Evolutionary conservation across 179 eudicot species (phyloP), one percentile per base, ranked within the genome.

Genomic region (Dionaea muscipula): DNA sequence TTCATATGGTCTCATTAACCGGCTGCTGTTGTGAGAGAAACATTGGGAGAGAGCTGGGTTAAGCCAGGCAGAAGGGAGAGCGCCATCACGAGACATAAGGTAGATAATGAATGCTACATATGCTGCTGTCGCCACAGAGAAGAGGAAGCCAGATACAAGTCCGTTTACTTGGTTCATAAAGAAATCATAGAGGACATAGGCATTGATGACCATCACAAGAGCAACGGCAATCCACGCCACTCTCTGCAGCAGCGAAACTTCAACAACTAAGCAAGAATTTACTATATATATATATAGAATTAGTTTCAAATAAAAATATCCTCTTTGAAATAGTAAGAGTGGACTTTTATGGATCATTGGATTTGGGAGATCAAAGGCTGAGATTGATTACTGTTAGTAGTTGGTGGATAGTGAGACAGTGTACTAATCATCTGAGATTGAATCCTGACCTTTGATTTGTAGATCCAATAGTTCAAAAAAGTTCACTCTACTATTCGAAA

Each of bases 151-250:
- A 54, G 64, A 62, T 31, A 71, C 44, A 26, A 69, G 18, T 17
- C 88, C 88, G 3, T 57, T 53, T 18, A 78, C 75, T 56, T 68
- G 73, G 26, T 76, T 68, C 40, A 63, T 17, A 56, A 78, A 64
- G 56, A 81, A 81, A 57, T 78, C 78, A 48, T 73, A 52, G 56
- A 81, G 46, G 19, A 81, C 76, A 37, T 81, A 81, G 17, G 77
- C 80, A 19, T 81, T 81, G 54, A 78, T 81, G 54, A 74, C 80
- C 50, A 81, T 78, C 62, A 81, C 84, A 24, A 78, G 61, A 12
- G 69, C 74, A 62, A 78, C 76, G 22, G 78, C 75, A 0, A 65
- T 60, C 88, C 88, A 81, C 11, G 88, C 75, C 59, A 65, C 35
- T 43, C 76, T 72, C 88, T 79, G 66, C 61, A 68, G 7, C 4